A percentile compares a stretch with the other conserved stretches of the same genome.
Conservation (phyloP, 441 rosid species). For the Pelargonium cotyledonis region DNA sequence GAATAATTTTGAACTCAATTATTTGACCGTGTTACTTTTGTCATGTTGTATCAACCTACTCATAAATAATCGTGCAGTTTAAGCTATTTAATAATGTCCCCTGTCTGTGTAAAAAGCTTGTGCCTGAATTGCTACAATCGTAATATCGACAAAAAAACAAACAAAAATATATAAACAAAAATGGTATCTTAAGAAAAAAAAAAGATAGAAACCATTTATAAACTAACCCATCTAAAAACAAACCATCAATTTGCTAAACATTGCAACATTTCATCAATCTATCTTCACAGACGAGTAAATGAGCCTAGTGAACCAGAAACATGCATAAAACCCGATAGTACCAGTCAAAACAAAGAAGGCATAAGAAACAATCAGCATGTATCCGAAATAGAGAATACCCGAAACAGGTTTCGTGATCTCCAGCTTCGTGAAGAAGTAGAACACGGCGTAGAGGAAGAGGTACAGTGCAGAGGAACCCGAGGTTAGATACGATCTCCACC, state of each 20-base stretch:
- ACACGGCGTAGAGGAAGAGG: slow-evolving; percentile 75
- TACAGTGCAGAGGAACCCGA: slow-evolving; percentile 85
- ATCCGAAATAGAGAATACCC: slow-evolving; percentile 73
- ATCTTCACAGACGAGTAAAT: slow-evolving; percentile 88
- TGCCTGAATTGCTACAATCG: too few relatives aligned
- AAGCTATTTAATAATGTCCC: too few relatives aligned
- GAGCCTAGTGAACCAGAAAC: slow-evolving; percentile 91
- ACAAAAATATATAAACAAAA: too few relatives aligned
- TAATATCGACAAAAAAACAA: too few relatives aligned
- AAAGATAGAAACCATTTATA: too few relatives aligned
- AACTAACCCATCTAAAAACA: too few relatives aligned
- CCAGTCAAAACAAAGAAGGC: slow-evolving; percentile 81
- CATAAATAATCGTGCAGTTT: too few relatives aligned
- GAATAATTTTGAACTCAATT: too few relatives aligned
- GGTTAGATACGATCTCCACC: slow-evolving; percentile 95
- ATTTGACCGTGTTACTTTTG: too few relatives aligned
- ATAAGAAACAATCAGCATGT: slow-evolving; percentile 73
- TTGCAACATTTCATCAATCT: slow-evolving; percentile 37
- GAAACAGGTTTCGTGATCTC: slow-evolving; percentile 83
- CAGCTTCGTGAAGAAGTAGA: slow-evolving; percentile 89
- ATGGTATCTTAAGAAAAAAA: too few relatives aligned
- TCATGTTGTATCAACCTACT: too few relatives aligned
- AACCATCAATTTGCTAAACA: not conserved
- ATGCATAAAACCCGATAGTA: slow-evolving; percentile 77
- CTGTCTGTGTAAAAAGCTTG: too few relatives aligned